These are phyloP conservation scores for Volvox carteri DNA, from an alignment of 163 green algal species.

Conservation along the genomic window DNA sequence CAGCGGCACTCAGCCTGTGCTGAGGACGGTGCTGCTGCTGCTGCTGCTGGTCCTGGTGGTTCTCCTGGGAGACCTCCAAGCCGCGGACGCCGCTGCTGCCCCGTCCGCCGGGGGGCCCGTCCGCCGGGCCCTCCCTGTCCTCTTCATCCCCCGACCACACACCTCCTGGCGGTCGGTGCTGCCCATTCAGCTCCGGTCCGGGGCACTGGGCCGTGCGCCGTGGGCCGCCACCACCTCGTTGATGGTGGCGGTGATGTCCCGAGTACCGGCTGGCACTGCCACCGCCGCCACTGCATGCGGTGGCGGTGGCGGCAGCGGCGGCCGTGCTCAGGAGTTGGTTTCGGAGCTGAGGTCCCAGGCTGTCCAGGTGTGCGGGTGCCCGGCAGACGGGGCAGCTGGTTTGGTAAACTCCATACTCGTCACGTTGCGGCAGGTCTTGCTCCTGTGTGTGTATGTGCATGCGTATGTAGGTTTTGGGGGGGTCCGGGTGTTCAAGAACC, in stretches of 20 bases:
- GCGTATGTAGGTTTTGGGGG: not conserved
- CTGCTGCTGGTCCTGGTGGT: not conserved
- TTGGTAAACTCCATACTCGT: constrained; percentile 35
- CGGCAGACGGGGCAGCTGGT: constrained; percentile 55
- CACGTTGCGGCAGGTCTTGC: constrained; percentile 28
- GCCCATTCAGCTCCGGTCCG: not conserved
- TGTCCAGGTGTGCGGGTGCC: not conserved
- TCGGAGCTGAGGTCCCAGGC: constrained; percentile 18
- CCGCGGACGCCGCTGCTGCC: no score
- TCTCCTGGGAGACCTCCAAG: not conserved
- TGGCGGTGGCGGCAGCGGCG: not conserved
- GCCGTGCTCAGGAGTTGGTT: not conserved
- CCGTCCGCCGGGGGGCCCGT: no score
- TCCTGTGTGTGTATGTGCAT: not conserved
- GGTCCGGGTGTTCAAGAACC: not conserved
- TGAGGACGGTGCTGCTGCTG: not conserved
- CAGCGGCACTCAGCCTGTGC: not conserved
- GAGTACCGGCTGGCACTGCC: not conserved
- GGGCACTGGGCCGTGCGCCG: not conserved
- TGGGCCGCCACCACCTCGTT: no score
- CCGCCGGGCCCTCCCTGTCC: no score
- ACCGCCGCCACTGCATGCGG: not conserved
- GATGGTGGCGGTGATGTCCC: not conserved
- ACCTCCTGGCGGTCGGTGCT: not conserved
- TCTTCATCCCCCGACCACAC: no score